phyloP scores from a whole-genome alignment of 176 grass and related monocot genomes.

The Luzula sylvatica region DNA sequence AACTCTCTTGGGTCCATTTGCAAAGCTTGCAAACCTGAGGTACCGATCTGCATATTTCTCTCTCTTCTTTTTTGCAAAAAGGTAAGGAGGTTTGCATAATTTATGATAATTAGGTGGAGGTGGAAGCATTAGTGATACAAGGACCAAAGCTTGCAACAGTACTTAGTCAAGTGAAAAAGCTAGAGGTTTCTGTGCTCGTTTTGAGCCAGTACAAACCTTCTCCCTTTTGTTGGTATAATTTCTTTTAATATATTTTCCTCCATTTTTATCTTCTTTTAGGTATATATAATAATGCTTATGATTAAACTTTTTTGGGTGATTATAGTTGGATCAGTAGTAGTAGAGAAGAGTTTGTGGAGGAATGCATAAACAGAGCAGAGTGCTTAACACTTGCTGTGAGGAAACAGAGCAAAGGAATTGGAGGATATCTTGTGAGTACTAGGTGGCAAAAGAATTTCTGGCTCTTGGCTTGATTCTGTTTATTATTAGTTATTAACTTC shows the following conservation, averaged over 20 bases:
- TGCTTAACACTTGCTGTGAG: conserved; percentile 81
- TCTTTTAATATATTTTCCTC: neutral
- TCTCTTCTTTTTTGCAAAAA: neutral
- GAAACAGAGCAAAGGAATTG: conserved; percentile 72
- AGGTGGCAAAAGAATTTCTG: conserved; percentile 99
- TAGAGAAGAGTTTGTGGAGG: conserved; percentile 70
- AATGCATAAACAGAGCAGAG: conserved; percentile 74
- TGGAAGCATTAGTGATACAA: conserved; percentile 69
- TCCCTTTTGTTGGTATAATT: conserved; percentile 42
- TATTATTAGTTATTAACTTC: neutral
- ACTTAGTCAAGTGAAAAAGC: conserved; percentile 74
- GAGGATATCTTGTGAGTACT: conserved; percentile 74
- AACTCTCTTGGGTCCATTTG: conserved; percentile 80
- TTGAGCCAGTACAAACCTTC: conserved; percentile 53
- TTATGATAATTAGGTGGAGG: conserved; percentile 58
- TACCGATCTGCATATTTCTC: conserved; percentile 10
- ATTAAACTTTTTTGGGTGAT: neutral
- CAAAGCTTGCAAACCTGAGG: conserved; percentile 82
- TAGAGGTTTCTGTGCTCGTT: conserved; percentile 71
- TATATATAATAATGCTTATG: neutral
- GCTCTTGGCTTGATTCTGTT: conserved; percentile 64
- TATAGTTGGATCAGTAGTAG: conserved; percentile 56
- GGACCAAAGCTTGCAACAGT: conserved; percentile 57
- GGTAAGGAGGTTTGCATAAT: neutral
- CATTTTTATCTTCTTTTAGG: neutral